phyloP scores from a whole-genome alignment of 805 yeast species.

The Zygoascus flipseniorum region DNA sequence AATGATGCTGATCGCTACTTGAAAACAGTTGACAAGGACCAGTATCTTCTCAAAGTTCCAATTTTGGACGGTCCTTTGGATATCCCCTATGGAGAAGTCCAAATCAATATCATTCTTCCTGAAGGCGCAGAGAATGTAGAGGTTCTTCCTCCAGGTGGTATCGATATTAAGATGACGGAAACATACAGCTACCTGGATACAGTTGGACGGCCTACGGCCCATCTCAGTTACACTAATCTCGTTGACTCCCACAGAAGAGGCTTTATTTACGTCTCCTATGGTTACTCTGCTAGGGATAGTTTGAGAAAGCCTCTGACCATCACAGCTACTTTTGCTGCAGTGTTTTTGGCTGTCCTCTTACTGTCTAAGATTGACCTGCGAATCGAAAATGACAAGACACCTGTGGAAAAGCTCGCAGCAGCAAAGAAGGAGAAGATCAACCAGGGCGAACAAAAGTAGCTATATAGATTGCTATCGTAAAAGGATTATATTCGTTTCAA shows the following conservation, averaged over 20 bases:
- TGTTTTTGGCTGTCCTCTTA: conserved; percentile 46
- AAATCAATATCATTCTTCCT: conserved; percentile 64
- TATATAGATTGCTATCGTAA: neutral
- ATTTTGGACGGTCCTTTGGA: conserved; percentile 64
- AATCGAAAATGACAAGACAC: conserved; percentile 13
- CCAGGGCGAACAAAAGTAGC: neutral
- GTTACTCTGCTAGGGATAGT: conserved; percentile 44
- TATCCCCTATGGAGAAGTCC: conserved; percentile 55
- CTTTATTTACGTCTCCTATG: conserved; percentile 54
- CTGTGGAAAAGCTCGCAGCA: neutral
- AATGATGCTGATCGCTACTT: conserved; percentile 47
- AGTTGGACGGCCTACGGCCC: conserved; percentile 69
- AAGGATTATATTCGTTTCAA: neutral
- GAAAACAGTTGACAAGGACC: conserved; percentile 37
- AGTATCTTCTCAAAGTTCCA: conserved; percentile 59
- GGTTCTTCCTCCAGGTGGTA: conserved; percentile 44
- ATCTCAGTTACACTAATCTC: conserved; percentile 50
- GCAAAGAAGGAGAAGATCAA: conserved; percentile 1
- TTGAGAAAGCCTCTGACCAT: conserved; percentile 59
- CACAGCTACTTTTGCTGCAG: conserved; percentile 52
- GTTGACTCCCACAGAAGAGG: conserved; percentile 57
- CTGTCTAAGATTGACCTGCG: conserved; percentile 40
- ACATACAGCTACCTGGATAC: conserved; percentile 51
- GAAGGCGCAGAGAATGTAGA: conserved; percentile 65
- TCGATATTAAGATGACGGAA: conserved; percentile 18